Percentiles rank a stretch among this genome's conserved stretches.
These are phyloP conservation scores for Malassezia caprae DNA, from an alignment of 1,284 basidiomycete species.

Conservation along the genomic window DNA sequence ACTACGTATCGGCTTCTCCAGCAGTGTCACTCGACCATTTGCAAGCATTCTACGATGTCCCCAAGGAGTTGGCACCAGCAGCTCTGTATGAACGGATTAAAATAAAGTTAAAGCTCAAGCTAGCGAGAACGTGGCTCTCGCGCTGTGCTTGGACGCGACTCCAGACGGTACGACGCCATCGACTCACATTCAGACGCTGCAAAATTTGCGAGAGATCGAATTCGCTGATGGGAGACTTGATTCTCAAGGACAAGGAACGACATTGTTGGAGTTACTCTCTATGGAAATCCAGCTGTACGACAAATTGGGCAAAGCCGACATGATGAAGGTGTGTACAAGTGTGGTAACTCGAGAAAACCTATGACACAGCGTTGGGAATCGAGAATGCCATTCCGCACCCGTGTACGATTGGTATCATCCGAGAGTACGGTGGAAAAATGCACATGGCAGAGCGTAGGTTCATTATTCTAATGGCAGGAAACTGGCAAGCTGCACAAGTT, in stretches of 20 bases:
- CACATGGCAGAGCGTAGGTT: slow-evolving; percentile 96
- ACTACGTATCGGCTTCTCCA: slow-evolving; percentile 72
- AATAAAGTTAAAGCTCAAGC: slow-evolving; percentile 88
- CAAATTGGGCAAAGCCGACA: slow-evolving; percentile 86
- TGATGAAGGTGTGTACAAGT: slow-evolving; percentile 57
- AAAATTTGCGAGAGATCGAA: slow-evolving; percentile 52
- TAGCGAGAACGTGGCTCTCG: slow-evolving; percentile 94
- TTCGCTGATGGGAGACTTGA: slow-evolving; percentile 59
- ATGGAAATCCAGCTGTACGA: slow-evolving; percentile 99
- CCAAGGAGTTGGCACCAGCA: slow-evolving; percentile 72
- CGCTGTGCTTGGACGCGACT: slow-evolving; percentile 79
- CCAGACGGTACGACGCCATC: not conserved
- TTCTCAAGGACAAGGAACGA: slow-evolving; percentile 78
- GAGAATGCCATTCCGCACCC: slow-evolving; percentile 96
- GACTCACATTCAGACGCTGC: slow-evolving; percentile 50
- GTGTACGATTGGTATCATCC: slow-evolving; percentile 95
- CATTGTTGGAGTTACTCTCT: slow-evolving; percentile 93
- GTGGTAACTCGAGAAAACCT: slow-evolving; percentile 61
- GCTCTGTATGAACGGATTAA: slow-evolving; percentile 93
- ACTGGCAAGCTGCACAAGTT: slow-evolving; percentile 91
- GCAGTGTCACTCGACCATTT: slow-evolving; percentile 72
- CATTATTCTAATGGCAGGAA: slow-evolving; percentile 53
- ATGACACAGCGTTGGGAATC: slow-evolving; percentile 83
- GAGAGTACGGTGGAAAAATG: slow-evolving; percentile 99
- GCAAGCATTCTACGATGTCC: slow-evolving; percentile 82